A percentile compares a stretch with the other conserved stretches of the same genome.
These are phyloP conservation scores for Suillus spraguei DNA, from an alignment of 768 basidiomycete genomes.

Conservation along the genomic window DNA sequence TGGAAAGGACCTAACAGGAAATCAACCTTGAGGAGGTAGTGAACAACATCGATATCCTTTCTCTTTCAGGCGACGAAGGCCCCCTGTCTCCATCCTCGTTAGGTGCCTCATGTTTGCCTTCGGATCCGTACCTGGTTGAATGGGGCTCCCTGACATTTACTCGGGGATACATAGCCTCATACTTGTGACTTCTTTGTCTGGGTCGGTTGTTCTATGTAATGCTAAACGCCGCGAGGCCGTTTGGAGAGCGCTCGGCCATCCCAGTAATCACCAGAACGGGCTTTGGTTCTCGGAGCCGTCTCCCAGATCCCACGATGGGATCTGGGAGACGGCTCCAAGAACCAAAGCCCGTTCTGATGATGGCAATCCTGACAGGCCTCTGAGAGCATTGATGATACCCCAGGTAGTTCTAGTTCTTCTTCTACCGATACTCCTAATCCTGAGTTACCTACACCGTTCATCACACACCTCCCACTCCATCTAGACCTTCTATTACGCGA, in stretches of 20 bases:
- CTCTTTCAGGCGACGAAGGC: not conserved
- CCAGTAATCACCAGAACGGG: no score
- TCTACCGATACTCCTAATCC: no score
- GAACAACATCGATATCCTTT: not conserved
- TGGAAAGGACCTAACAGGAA: not conserved
- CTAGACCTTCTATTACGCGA: no score
- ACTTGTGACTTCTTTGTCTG: not conserved
- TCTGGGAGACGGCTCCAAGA: no score
- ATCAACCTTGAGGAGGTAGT: not conserved
- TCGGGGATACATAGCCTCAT: not conserved
- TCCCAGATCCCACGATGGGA: no score
- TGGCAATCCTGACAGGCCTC: no score
- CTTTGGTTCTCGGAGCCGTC: no score
- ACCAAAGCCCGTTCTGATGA: no score
- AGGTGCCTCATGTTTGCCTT: conserved; percentile 1
- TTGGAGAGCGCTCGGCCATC: not conserved
- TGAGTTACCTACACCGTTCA: no score
- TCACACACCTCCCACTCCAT: no score
- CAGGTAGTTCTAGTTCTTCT: no score
- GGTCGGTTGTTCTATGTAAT: not conserved
- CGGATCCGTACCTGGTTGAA: not conserved
- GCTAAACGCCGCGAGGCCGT: not conserved
- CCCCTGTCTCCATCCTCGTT: not conserved
- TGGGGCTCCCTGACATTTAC: not conserved
- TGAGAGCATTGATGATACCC: no score